Percentiles rank a stretch among this genome's conserved stretches.
These are phyloP conservation scores for Dichomitus squalens DNA, from an alignment of 1,284 basidiomycete genomes.

Conservation along the genomic window DNA sequence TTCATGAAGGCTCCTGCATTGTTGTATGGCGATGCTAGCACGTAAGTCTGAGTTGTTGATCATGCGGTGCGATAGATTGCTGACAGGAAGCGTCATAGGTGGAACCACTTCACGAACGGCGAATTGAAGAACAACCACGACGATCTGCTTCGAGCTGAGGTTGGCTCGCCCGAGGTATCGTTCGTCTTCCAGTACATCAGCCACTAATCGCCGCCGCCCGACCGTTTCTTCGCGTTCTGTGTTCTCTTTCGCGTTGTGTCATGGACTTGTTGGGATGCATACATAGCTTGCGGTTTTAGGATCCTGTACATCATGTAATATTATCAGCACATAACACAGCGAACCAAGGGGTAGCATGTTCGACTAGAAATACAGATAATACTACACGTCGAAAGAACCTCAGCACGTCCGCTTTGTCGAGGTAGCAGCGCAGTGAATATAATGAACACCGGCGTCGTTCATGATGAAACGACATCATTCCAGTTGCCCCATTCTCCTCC, in stretches of 20 bases:
- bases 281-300: neutral
- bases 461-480: constrained; percentile 62
- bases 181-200: constrained; percentile 94
- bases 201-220: constrained; percentile 43
- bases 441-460: constrained; percentile 21
- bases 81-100: constrained; percentile 52
- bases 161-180: constrained; percentile 82
- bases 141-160: constrained; percentile 91
- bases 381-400: constrained; percentile 26
- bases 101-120: constrained; percentile 95
- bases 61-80: neutral
- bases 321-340: neutral
- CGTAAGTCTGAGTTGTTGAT: constrained; percentile 58
- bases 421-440: neutral
- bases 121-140: constrained; percentile 94
- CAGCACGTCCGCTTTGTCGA: neutral
- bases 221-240: neutral
- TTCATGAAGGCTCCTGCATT: constrained; percentile 82
- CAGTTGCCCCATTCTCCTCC: constrained; percentile 74
- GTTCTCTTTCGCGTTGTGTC: neutral
- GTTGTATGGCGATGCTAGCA: constrained; percentile 96
- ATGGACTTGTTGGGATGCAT: neutral
- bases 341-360: constrained; percentile 8
- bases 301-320: neutral
- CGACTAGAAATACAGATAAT: constrained; percentile 32